phyloP scores from a whole-genome alignment of 768 basidiomycete genomes.

The Suillus placidus region DNA sequence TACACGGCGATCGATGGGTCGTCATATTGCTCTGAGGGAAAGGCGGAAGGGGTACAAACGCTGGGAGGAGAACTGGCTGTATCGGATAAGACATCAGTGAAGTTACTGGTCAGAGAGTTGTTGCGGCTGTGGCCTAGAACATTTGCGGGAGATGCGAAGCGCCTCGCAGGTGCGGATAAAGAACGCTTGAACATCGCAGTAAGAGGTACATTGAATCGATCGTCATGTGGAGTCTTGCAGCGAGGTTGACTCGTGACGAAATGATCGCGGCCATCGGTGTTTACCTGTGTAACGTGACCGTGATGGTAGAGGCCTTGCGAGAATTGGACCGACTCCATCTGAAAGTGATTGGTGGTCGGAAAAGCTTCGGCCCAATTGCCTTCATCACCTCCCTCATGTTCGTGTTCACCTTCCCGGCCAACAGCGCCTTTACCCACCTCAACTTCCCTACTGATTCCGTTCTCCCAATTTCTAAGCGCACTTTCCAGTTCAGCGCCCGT shows the following conservation, averaged over 20 bases:
- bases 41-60: constrained; percentile 13
- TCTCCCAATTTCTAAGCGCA: constrained; percentile 58
- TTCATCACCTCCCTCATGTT: constrained; percentile 29
- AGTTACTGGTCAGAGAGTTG: constrained; percentile 31
- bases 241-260: constrained; percentile 19
- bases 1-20: constrained; percentile 25
- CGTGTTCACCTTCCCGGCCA: constrained; percentile 8
- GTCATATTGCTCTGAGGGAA: constrained; percentile 25
- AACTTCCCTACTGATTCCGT: constrained; percentile 13
- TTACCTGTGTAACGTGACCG: neutral
- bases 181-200: constrained; percentile 71
- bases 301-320: neutral
- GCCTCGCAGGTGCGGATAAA: constrained; percentile 54
- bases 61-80: constrained; percentile 24
- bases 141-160: constrained; percentile 16
- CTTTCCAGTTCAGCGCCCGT: constrained; percentile 61
- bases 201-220: constrained; percentile 50
- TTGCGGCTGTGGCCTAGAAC: constrained; percentile 23
- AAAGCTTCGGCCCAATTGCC: constrained; percentile 16
- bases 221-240: constrained; percentile 33
- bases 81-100: constrained; percentile 35
- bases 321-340: constrained; percentile 10
- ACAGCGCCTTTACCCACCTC: constrained; percentile 14
- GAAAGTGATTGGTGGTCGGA: constrained; percentile 15
- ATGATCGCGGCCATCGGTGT: constrained; percentile 11